Evolutionary conservation across 176 grass and related monocot genomes (phyloP).

Genomic region (Ampelocalamus luodianensis): DNA sequence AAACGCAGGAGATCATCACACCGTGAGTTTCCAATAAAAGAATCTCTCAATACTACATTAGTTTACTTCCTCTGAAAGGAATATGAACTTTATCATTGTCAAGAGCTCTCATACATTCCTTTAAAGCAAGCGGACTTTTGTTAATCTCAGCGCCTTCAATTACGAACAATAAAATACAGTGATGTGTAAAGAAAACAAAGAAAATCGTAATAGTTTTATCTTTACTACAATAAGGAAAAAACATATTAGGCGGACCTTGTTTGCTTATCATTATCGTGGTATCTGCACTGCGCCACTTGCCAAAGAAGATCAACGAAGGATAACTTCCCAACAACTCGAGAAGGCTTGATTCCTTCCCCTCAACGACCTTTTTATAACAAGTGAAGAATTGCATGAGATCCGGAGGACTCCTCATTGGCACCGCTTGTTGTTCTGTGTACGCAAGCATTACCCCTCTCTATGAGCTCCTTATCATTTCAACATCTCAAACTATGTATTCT

Average conservation of each 20-base stretch:
- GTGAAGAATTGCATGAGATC: conserved; percentile 64
- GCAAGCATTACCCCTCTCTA: conserved; percentile 56
- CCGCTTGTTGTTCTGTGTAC: conserved; percentile 59
- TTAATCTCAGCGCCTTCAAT: conserved; percentile 46
- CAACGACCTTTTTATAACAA: conserved; percentile 51
- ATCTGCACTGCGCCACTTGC: conserved; percentile 27
- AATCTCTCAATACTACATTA: conserved; percentile 64
- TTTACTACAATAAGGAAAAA: conserved; percentile 13
- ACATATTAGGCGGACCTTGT: conserved; percentile 43
- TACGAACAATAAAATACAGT: conserved; percentile 26
- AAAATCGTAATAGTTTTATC: not conserved
- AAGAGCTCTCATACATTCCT: conserved; percentile 61
- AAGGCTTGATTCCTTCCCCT: conserved; percentile 51
- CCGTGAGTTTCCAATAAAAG: conserved; percentile 59
- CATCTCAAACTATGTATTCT: conserved; percentile 60
- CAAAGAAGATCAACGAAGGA: conserved; percentile 66
- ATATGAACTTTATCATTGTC: conserved; percentile 48
- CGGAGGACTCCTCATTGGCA: conserved; percentile 62
- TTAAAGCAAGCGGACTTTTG: conserved; percentile 51
- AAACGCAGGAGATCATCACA: conserved; percentile 65
- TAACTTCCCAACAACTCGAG: conserved; percentile 58
- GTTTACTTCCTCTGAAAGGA: conserved; percentile 51
- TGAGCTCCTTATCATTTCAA: conserved; percentile 58
- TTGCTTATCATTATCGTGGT: conserved; percentile 67
- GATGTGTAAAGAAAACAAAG: not conserved